Percentiles rank a stretch among this genome's conserved stretches.
phyloP scores from a whole-genome alignment of 257 asterid species.

The Solanum tarapatanum region DNA sequence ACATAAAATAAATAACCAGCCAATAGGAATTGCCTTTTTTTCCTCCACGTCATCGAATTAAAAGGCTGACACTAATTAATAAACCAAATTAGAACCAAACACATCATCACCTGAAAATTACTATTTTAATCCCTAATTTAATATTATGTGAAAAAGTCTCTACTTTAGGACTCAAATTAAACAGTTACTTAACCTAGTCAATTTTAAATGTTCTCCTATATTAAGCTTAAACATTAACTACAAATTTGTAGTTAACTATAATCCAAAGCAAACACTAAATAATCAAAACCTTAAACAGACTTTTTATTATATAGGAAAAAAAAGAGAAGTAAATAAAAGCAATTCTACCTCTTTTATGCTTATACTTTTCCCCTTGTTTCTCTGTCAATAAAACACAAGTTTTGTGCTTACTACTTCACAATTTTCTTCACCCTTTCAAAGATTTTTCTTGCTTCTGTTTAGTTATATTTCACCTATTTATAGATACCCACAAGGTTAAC shows the following conservation, averaged over 20 bases:
- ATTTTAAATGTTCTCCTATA: neutral
- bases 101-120: neutral
- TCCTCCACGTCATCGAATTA: neutral
- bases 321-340: neutral
- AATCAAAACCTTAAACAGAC: neutral
- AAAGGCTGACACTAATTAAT: neutral
- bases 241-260: neutral
- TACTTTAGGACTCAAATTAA: neutral
- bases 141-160: neutral
- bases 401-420: constrained; percentile 1
- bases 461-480: neutral
- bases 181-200: neutral
- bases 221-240: neutral
- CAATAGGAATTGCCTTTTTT: neutral
- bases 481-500: neutral
- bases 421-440: neutral
- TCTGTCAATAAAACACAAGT: neutral
- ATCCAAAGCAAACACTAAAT: neutral
- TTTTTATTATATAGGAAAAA: neutral
- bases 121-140: neutral
- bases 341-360: neutral
- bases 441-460: neutral
- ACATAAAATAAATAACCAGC: neutral
- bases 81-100: neutral
- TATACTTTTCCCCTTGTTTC: neutral